Evolutionary conservation across 352 stramenopile genomes (phyloP), one percentile per base, ranked within the genome.

Genomic region (Thraustochytrium sp.): DNA sequence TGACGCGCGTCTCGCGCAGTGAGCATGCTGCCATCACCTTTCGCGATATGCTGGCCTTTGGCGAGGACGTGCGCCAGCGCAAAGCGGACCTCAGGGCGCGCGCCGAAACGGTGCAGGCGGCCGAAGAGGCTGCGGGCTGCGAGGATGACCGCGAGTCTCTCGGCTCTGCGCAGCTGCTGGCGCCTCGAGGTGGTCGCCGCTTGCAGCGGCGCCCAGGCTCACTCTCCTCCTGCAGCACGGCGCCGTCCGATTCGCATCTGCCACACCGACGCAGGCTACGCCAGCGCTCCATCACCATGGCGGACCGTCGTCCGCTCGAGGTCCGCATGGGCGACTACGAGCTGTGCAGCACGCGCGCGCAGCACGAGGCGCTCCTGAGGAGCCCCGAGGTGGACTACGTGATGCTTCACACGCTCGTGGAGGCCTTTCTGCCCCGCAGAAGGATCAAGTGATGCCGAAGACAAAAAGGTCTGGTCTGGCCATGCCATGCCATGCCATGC

Each of bases 81-180:
- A 80, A 80, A 44, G 68, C 26, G 34, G 68, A 46, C 8, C 38
- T 55, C 11, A 31, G 26, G 4, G 53, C 48, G 46, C 13, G 8
- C 13, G 40, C 59, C 26, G 26, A 44, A 13, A 31, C 18, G 16
- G 59, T 31, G 59, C 59, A 29, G 42, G 29, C 11, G 9, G 1
- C 59, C 34, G 59, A 18, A 16, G 8, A 44, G 8, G 13, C 31
- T 26, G 29, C 59, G 40, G 65, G 37, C 31, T 8, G 23, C 21
- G 40, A 77, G 11, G 46, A 77, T 18, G 65, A 54, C 31, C 65
- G 65, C n/a, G 61, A 73, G 5, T 73, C 61, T 46, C 18, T 73
- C 16, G 36, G n/a, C 9, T 73, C 61, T 5, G 31, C 51, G 11
- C 26, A 13, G 0, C 9, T 49, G 21, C 9, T 72, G n/a, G 16